A percentile compares a stretch with the other conserved stretches of the same genome.
Conservation (phyloP, 495 filamentous ascomycete genomes). For the Friedmanniomyces simplex region DNA sequence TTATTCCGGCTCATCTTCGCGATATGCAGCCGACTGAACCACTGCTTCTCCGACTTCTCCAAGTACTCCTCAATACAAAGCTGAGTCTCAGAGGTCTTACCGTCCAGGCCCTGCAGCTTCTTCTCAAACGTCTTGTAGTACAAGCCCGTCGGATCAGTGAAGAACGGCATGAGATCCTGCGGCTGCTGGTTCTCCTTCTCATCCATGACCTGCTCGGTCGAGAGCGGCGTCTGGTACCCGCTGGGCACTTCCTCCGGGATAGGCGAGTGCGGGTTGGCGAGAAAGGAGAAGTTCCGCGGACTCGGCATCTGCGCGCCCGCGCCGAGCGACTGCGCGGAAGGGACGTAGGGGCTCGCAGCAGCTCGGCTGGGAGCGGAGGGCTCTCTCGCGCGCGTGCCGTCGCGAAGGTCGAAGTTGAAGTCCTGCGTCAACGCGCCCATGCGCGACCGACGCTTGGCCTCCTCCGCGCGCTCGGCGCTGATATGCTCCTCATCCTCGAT, state of each 20-base stretch:
- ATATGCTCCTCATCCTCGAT: constrained; percentile 6
- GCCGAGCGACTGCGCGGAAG: not conserved
- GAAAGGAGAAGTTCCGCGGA: constrained; percentile 3
- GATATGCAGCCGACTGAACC: constrained; percentile 47
- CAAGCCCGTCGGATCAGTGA: constrained; percentile 51
- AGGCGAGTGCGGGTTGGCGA: constrained; percentile 3
- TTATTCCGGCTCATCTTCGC: constrained; percentile 35
- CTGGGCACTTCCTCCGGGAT: not conserved
- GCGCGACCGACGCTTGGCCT: constrained; percentile 8
- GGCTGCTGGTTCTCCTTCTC: constrained; percentile 41
- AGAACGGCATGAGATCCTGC: constrained; percentile 56
- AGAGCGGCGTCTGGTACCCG: constrained; percentile 6
- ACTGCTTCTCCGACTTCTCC: constrained; percentile 53
- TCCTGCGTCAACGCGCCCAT: not conserved
- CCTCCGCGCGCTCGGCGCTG: constrained; percentile 9
- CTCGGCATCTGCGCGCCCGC: not conserved
- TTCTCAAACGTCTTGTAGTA: constrained; percentile 49
- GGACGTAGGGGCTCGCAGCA: not conserved
- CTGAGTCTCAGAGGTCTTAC: constrained; percentile 42
- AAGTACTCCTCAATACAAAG: constrained; percentile 56
- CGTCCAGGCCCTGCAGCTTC: constrained; percentile 42
- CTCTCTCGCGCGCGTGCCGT: constrained; percentile 4
- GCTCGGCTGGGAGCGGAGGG: not conserved
- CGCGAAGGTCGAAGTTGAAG: constrained; percentile 11
- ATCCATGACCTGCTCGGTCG: constrained; percentile 12